Evolutionary conservation across 2,329 filamentous ascomycete genomes (phyloP).

Genomic region (Fusarium buharicum): DNA sequence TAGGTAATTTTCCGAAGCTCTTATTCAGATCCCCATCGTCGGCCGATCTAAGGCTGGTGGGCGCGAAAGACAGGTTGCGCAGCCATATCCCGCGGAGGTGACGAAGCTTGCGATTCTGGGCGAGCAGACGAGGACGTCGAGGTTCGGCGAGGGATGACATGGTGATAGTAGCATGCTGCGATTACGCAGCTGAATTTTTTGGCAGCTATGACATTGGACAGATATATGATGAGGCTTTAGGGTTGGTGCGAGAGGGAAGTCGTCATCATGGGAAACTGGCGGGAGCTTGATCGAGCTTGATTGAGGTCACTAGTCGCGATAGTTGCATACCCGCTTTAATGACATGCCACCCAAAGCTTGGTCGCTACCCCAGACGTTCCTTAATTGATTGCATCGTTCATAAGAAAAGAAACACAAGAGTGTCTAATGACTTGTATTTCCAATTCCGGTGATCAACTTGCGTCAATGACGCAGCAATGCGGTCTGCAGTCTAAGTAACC

Average conservation of each 20-base stretch:
- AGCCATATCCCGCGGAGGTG: conserved; percentile 89
- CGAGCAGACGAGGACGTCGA: conserved; percentile 63
- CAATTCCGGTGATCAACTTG: not conserved
- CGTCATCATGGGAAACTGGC: conserved; percentile 28
- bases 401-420: not conserved
- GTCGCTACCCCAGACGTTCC: not conserved
- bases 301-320: conserved; percentile 40
- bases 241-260: conserved; percentile 14
- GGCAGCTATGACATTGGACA: conserved; percentile 37
- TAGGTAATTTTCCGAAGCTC: conserved; percentile 72
- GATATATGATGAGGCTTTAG: conserved; percentile 5
- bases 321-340: conserved; percentile 44
- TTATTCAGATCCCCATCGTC: conserved; percentile 81
- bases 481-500: not conserved
- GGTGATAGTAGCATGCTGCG: conserved; percentile 33
- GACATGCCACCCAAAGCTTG: conserved; percentile 13
- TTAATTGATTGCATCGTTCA: not conserved
- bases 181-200: conserved; percentile 23
- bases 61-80: conserved; percentile 81
- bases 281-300: conserved; percentile 39
- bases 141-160: conserved; percentile 54
- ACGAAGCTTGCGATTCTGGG: conserved; percentile 86
- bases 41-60: conserved; percentile 71
- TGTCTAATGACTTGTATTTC: not conserved
- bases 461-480: not conserved